These are phyloP conservation scores for Monosporascus cannonballus DNA, from an alignment of 2,329 filamentous ascomycete species.

Conservation along the genomic window DNA sequence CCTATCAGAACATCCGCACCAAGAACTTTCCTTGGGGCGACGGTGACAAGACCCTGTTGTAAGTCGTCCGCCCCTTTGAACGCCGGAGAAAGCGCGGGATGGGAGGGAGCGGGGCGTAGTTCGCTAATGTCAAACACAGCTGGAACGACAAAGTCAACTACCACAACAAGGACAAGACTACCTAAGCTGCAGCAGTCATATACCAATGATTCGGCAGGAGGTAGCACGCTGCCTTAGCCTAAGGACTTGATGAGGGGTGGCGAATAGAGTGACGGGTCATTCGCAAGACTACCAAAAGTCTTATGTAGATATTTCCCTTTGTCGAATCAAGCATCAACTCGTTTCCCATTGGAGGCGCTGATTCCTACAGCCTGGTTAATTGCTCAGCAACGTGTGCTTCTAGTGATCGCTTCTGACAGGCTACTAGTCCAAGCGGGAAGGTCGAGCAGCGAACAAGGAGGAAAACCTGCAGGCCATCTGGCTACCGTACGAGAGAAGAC, in stretches of 20 bases:
- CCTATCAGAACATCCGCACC: conserved; percentile 94
- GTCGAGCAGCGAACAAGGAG: no score
- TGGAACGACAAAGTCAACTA: conserved; percentile 97
- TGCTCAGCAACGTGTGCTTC: no score
- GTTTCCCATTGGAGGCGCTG: background rate
- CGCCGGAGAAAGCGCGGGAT: background rate
- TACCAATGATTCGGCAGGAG: background rate
- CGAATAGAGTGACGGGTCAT: background rate
- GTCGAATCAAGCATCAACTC: background rate
- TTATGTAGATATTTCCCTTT: background rate
- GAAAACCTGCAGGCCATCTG: no score
- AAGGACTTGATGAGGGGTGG: background rate
- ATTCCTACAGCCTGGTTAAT: background rate
- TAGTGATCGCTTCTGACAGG: background rate
- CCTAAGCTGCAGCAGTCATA: conserved; percentile 28
- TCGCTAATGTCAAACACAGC: conserved; percentile 39
- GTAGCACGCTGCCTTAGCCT: background rate
- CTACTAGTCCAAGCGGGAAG: background rate
- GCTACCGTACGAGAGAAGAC: no score
- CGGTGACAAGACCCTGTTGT: conserved; percentile 83
- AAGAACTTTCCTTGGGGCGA: conserved; percentile 96
- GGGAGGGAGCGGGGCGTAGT: background rate
- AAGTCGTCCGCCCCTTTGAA: conserved; percentile 31
- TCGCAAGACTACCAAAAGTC: background rate
- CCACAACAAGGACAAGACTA: conserved; percentile 82